Evolutionary conservation across 2,329 filamentous ascomycete genomes (phyloP).

Genomic region (Hirsutella minnesotensis): DNA sequence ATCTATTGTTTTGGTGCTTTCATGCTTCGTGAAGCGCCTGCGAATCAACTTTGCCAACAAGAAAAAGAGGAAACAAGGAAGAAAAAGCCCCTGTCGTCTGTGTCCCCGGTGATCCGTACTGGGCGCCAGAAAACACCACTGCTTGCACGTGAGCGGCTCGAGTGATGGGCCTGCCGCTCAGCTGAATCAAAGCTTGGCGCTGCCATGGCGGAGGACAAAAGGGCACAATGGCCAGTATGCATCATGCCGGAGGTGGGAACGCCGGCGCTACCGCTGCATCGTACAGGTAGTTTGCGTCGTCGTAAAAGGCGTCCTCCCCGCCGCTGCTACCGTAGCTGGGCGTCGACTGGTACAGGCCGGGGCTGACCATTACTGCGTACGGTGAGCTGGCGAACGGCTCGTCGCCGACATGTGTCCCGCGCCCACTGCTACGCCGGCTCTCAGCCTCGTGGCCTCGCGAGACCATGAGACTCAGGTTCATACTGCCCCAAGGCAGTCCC

Average conservation of each 20-base stretch:
- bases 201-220: not conserved
- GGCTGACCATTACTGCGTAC: conserved; percentile 14
- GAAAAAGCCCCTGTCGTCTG: too few species aligned
- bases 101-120: too few species aligned
- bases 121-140: too few species aligned
- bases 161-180: not conserved
- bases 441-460: conserved; percentile 37
- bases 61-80: too few species aligned
- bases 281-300: conserved; percentile 17
- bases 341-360: conserved; percentile 12
- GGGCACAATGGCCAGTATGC: not conserved
- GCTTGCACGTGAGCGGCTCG: too few species aligned
- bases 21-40: too few species aligned
- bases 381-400: conserved; percentile 18
- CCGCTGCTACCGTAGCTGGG: conserved; percentile 20
- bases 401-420: conserved; percentile 22
- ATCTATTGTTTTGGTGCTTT: too few species aligned
- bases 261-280: conserved; percentile 7
- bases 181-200: not conserved
- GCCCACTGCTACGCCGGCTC: conserved; percentile 29
- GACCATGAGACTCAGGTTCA: conserved; percentile 47
- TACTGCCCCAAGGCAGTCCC: conserved; percentile 60
- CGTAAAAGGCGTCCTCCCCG: conserved; percentile 20
- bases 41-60: too few species aligned
- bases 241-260: conserved; percentile 1